phyloP scores from a whole-genome alignment of 495 filamentous ascomycete genomes.

The Neurospora sp. region DNA sequence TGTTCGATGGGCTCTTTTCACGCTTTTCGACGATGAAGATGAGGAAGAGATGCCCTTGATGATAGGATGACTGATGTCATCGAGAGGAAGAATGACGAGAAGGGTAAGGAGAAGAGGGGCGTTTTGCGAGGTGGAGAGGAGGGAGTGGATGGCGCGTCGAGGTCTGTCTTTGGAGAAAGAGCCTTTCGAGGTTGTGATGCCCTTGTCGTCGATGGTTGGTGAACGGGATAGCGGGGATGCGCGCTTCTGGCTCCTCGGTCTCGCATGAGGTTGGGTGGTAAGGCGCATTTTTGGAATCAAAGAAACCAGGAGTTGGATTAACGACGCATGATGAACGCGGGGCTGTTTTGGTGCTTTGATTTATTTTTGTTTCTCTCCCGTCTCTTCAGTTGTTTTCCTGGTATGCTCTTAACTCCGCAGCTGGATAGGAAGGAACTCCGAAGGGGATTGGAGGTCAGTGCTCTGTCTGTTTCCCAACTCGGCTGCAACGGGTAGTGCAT shows the following conservation, averaged over 20 bases:
- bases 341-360: too few species aligned
- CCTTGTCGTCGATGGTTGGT: background rate
- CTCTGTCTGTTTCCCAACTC: too few species aligned
- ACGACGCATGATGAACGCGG: too few species aligned
- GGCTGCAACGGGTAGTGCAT: too few species aligned
- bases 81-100: background rate
- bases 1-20: background rate
- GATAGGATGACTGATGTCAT: too few species aligned
- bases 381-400: too few species aligned
- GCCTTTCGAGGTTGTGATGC: background rate
- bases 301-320: too few species aligned
- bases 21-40: background rate
- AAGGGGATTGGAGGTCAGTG: background rate
- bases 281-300: too few species aligned
- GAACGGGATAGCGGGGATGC: background rate
- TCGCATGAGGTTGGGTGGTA: too few species aligned
- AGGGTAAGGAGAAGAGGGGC: background rate
- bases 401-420: background rate
- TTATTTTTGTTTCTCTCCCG: too few species aligned
- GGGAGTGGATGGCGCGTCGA: background rate
- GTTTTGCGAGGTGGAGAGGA: background rate
- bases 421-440: background rate
- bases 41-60: background rate
- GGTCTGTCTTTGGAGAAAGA: background rate
- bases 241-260: too few species aligned